These are phyloP conservation scores for Kwoniella shandongensis DNA, from an alignment of 768 basidiomycete species.

Conservation along the genomic window DNA sequence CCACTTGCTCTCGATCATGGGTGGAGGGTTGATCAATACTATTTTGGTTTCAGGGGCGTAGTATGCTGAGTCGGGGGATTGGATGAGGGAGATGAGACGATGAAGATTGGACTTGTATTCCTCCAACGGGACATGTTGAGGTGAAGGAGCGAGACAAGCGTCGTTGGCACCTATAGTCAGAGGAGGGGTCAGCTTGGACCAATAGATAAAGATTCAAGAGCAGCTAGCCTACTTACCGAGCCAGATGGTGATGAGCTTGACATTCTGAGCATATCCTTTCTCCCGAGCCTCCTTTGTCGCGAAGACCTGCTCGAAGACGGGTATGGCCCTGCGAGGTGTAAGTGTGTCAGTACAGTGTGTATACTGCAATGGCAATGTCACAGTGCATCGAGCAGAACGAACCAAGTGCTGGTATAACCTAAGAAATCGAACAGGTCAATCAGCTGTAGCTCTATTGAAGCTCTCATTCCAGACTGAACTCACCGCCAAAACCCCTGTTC, in stretches of 20 bases:
- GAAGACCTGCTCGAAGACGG: conserved; percentile 72
- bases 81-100: conserved; percentile 65
- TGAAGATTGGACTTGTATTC: conserved; percentile 67
- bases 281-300: conserved; percentile 60
- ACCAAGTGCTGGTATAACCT: conserved; percentile 54
- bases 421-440: no score
- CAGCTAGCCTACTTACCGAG: conserved; percentile 59
- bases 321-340: conserved; percentile 61
- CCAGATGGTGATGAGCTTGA: conserved; percentile 80
- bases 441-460: no score
- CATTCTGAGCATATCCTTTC: conserved; percentile 57
- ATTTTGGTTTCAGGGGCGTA: conserved; percentile 73
- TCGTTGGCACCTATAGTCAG: conserved; percentile 65
- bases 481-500: conserved; percentile 70
- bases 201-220: no score
- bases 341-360: not conserved
- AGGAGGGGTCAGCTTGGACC: not conserved
- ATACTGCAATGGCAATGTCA: not conserved
- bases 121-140: conserved; percentile 74
- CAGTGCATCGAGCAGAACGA: not conserved
- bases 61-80: conserved; percentile 63
- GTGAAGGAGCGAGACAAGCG: conserved; percentile 64
- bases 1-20: conserved; percentile 57
- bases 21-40: conserved; percentile 81
- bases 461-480: no score